phyloP scores from a whole-genome alignment of 2,329 filamentous ascomycete genomes.

The Fusarium sp. region DNA sequence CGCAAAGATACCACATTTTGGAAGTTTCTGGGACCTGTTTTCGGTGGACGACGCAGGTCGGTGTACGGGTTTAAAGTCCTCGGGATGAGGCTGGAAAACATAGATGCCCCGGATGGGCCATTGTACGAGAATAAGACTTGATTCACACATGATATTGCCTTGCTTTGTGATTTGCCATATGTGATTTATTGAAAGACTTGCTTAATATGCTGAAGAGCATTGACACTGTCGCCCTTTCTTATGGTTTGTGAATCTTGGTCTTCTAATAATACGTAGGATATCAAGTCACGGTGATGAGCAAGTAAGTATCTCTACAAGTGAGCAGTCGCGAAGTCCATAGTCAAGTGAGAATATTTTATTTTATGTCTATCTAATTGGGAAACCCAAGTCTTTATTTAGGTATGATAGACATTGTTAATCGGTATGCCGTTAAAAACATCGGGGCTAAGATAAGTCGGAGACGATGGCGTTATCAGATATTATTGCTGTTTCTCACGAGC shows the following conservation, averaged over 20 bases:
- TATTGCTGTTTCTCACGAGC: neutral
- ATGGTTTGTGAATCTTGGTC: no score
- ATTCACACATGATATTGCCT: neutral
- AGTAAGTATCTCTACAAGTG: no score
- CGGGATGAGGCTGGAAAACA: slow-evolving; percentile 19
- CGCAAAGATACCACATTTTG: slow-evolving; percentile 33
- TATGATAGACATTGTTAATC: neutral
- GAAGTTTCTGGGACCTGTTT: slow-evolving; percentile 17
- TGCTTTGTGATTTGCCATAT: neutral
- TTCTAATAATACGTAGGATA: no score
- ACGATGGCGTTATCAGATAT: neutral
- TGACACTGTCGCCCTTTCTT: no score
- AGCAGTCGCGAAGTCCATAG: neutral
- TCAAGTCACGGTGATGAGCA: no score
- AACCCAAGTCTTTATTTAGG: neutral
- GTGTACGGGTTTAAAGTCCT: slow-evolving; percentile 14
- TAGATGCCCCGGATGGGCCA: neutral
- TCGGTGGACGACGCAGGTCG: slow-evolving; percentile 21
- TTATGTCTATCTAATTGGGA: neutral
- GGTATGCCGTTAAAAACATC: accelerated
- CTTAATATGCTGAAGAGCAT: neutral
- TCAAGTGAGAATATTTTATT: neutral
- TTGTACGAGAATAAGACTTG: slow-evolving; percentile 2
- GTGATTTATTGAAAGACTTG: neutral
- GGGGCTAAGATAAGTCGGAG: neutral